Conservation (phyloP, 1,284 basidiomycete genomes). For the Heliocybe sulcata region DNA sequence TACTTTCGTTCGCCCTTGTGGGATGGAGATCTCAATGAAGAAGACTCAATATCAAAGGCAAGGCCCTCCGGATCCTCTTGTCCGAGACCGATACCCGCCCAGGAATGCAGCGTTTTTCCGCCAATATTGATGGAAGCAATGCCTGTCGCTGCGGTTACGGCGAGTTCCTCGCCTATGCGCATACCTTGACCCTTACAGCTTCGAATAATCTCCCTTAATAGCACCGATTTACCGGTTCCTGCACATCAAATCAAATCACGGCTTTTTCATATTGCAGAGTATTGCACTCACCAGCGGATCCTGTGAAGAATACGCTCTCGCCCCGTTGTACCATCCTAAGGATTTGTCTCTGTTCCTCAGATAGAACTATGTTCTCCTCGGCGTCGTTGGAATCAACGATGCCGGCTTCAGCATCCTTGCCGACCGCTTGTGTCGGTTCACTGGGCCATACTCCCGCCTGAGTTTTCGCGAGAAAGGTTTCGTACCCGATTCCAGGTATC, state of each 20-base stretch:
- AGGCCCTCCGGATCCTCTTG: slow-evolving; percentile 61
- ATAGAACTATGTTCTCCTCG: slow-evolving; percentile 18
- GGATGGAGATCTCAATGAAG: no score
- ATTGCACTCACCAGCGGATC: slow-evolving; percentile 60
- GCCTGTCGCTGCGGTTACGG: slow-evolving; percentile 69
- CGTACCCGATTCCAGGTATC: slow-evolving; percentile 38
- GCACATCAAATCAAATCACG: slow-evolving; percentile 7
- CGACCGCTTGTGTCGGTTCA: neutral
- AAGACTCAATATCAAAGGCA: no score
- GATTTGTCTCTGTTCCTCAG: slow-evolving; percentile 50
- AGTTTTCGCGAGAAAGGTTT: slow-evolving; percentile 34
- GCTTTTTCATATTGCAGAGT: neutral
- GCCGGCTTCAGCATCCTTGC: neutral
- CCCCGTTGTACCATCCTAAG: slow-evolving; percentile 47
- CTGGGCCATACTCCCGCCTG: slow-evolving; percentile 40
- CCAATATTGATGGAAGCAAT: slow-evolving; percentile 95
- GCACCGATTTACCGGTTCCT: slow-evolving; percentile 94
- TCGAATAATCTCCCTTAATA: slow-evolving; percentile 86
- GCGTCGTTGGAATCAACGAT: neutral
- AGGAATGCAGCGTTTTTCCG: slow-evolving; percentile 90
- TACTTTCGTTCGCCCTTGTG: no score
- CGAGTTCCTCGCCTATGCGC: slow-evolving; percentile 21
- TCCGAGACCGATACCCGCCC: slow-evolving; percentile 85
- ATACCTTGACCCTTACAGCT: slow-evolving; percentile 13
- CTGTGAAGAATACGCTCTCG: slow-evolving; percentile 76